Percentiles rank a stretch among this genome's conserved stretches.
phyloP scores from a whole-genome alignment of 805 yeast species.

The Wickerhamomyces mucosus region DNA sequence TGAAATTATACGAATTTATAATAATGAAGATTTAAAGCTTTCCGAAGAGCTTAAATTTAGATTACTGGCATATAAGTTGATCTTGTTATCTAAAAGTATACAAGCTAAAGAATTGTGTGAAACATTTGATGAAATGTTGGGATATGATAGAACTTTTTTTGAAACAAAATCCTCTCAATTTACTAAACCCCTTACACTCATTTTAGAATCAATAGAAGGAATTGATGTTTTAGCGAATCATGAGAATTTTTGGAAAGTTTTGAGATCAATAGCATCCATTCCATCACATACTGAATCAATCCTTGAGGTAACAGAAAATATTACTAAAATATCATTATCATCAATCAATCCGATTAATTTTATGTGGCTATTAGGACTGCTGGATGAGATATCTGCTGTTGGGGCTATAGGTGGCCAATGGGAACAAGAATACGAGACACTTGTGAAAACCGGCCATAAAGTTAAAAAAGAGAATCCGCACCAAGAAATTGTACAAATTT shows the following conservation, averaged over 20 bases:
- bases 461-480: constrained; percentile 37
- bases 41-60: constrained; percentile 24
- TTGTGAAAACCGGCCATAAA: constrained; percentile 33
- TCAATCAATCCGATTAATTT: constrained; percentile 42
- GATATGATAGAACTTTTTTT: constrained; percentile 9
- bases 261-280: constrained; percentile 39
- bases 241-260: constrained; percentile 44
- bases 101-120: no score
- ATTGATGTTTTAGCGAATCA: constrained; percentile 32
- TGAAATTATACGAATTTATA: constrained; percentile 19
- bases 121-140: constrained; percentile 6
- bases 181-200: constrained; percentile 9
- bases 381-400: constrained; percentile 73
- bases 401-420: constrained; percentile 74
- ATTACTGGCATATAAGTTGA: constrained; percentile 40
- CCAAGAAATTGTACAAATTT: constrained; percentile 45
- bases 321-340: constrained; percentile 1
- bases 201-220: constrained; percentile 1
- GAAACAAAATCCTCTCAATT: constrained; percentile 13
- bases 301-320: constrained; percentile 27
- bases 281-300: constrained; percentile 33
- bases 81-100: no score
- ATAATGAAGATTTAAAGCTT: constrained; percentile 20
- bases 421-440: constrained; percentile 52
- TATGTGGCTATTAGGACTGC: constrained; percentile 56